These are phyloP conservation scores for Geotrichum carabidarum DNA, from an alignment of 1,139 yeast genomes.

Conservation along the genomic window DNA sequence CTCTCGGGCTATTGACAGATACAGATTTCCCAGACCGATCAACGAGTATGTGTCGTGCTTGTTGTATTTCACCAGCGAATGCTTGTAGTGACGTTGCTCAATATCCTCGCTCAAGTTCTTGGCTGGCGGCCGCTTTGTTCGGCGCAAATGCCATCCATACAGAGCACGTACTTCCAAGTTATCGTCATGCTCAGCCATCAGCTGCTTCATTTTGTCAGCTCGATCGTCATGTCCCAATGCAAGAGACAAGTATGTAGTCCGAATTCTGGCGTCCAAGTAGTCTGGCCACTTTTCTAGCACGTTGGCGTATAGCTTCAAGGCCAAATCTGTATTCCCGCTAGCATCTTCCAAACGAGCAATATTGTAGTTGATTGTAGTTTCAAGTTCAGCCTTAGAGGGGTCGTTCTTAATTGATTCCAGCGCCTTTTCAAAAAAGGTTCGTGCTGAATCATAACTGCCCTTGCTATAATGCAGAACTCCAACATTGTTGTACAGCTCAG, in stretches of 20 bases:
- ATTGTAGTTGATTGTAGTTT: slow-evolving; percentile 37
- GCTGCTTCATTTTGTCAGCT: slow-evolving; percentile 48
- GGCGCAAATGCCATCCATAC: slow-evolving; percentile 81
- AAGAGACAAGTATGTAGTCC: slow-evolving; percentile 55
- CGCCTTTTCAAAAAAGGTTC: slow-evolving; percentile 50
- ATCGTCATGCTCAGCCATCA: slow-evolving; percentile 52
- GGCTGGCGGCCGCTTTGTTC: slow-evolving; percentile 38
- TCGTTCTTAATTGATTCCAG: slow-evolving; percentile 45
- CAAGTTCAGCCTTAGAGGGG: slow-evolving; percentile 27
- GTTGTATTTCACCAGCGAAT: slow-evolving; percentile 73
- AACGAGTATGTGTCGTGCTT: slow-evolving; percentile 83
- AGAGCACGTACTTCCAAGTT: slow-evolving; percentile 83
- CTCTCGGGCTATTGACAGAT: slow-evolving; percentile 78
- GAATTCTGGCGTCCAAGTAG: slow-evolving; percentile 70
- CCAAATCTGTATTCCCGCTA: slow-evolving; percentile 42
- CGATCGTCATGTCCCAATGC: slow-evolving; percentile 43
- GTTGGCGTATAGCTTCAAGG: slow-evolving; percentile 50
- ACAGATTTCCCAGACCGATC: slow-evolving; percentile 83
- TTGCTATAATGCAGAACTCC: slow-evolving; percentile 78
- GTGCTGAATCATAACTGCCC: slow-evolving; percentile 52
- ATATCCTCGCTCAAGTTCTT: slow-evolving; percentile 46
- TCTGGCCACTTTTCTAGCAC: slow-evolving; percentile 59
- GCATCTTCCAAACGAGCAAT: slow-evolving; percentile 42
- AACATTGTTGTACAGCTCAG: slow-evolving; percentile 71
- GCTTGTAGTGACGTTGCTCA: slow-evolving; percentile 78